These are phyloP conservation scores for Aristolochia californica DNA, from an alignment of 164 flowering plant species.

Conservation along the genomic window DNA sequence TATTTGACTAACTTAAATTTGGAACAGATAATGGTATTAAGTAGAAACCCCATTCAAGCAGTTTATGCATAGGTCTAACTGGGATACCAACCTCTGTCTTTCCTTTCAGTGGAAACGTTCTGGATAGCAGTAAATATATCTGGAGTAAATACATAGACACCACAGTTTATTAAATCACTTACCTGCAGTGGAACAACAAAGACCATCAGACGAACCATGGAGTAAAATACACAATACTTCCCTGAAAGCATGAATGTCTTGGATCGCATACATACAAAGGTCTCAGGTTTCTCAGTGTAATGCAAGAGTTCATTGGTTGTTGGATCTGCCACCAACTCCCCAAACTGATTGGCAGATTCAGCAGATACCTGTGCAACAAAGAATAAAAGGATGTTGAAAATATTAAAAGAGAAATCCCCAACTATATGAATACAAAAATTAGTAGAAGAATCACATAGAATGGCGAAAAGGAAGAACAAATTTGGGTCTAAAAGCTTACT, in stretches of 20 bases:
- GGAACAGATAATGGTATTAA: too few species aligned
- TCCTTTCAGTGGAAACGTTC: constrained; percentile 57
- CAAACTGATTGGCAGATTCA: constrained; percentile 90
- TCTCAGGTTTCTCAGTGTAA: constrained; percentile 95
- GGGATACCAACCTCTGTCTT: constrained; percentile 57
- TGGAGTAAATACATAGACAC: constrained; percentile 87
- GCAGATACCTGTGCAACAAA: constrained; percentile 61
- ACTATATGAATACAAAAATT: not conserved
- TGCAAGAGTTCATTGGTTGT: constrained; percentile 80
- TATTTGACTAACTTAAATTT: too few species aligned
- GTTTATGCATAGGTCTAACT: too few species aligned
- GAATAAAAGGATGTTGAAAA: not conserved
- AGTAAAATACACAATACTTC: not conserved
- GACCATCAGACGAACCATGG: not conserved
- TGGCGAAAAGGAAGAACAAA: not conserved
- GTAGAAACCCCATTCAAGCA: too few species aligned
- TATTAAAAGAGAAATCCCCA: not conserved
- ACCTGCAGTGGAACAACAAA: constrained; percentile 39
- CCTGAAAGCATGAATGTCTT: not conserved
- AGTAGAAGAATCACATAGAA: not conserved
- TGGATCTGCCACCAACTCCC: constrained; percentile 93
- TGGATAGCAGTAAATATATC: constrained; percentile 76
- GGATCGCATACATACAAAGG: constrained; percentile 58
- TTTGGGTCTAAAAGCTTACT: constrained; percentile 10
- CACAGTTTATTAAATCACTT: constrained; percentile 93